phyloP scores from a whole-genome alignment of 495 filamentous ascomycete species.

The Podospora conica region DNA sequence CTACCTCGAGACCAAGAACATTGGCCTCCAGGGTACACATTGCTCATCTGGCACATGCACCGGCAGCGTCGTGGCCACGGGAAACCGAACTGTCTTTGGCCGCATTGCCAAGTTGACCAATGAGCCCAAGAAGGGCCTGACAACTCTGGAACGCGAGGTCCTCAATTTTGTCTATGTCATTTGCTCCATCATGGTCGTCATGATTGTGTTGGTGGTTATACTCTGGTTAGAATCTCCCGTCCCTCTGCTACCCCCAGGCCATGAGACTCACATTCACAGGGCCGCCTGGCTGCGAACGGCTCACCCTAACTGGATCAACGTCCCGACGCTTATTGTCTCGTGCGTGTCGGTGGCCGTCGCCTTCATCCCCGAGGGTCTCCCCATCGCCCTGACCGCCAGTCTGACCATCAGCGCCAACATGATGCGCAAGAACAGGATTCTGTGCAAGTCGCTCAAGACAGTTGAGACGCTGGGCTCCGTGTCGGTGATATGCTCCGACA shows the following conservation, averaged over 20 bases:
- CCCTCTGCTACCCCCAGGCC: background rate
- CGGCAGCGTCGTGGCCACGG: slow-evolving; percentile 55
- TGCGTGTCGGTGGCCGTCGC: slow-evolving; percentile 64
- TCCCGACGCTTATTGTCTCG: slow-evolving; percentile 59
- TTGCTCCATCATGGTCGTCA: slow-evolving; percentile 47
- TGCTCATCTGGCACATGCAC: slow-evolving; percentile 60
- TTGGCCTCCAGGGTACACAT: slow-evolving; percentile 67
- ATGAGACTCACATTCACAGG: slow-evolving; percentile 35
- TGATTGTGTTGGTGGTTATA: slow-evolving; percentile 49
- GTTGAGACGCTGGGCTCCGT: slow-evolving; percentile 67
- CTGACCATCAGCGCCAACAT: slow-evolving; percentile 52
- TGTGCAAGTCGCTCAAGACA: slow-evolving; percentile 61
- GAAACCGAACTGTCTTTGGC: slow-evolving; percentile 57
- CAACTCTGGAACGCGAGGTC: slow-evolving; percentile 63
- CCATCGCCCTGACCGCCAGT: slow-evolving; percentile 57
- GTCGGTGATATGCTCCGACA: slow-evolving; percentile 62
- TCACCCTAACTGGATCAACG: slow-evolving; percentile 60
- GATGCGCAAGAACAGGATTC: slow-evolving; percentile 57
- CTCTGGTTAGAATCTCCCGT: slow-evolving; percentile 47
- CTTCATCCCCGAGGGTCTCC: slow-evolving; percentile 68
- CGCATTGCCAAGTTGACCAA: slow-evolving; percentile 63
- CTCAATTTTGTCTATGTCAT: slow-evolving; percentile 62
- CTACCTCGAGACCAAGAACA: slow-evolving; percentile 66
- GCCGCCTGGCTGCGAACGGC: slow-evolving; percentile 54
- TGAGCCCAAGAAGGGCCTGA: slow-evolving; percentile 53